Base-by-base conservation (phyloP, 2,329 filamentous ascomycete species). In the Reticulascus tulasneorum region DNA sequence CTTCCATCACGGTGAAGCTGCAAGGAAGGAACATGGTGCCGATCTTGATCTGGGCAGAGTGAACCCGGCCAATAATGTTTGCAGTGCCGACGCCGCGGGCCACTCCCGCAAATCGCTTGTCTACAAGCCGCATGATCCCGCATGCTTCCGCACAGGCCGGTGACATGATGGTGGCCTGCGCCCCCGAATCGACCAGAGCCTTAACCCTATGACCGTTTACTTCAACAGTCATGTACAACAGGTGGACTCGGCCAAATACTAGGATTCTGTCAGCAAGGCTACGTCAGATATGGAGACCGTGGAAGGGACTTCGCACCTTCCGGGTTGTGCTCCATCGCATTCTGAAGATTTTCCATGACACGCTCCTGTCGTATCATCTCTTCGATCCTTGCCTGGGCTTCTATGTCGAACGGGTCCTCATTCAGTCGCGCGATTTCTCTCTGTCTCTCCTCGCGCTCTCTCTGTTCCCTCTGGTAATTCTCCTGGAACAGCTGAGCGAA, bases 1-100 rank as follows among this genome's bases (percentile, higher is more conserved):
- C 93, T 66, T 98, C 93, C 93, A 98, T 98, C 55, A 98, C 93
- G 4, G 93, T 98, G 61, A 98, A 98, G 41, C 89, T 93, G 66
- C 90, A 97, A 4, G 91, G 84, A 49, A 98, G 71, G 56, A 88
- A 89, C 44, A 91, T 77, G 26, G 76, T 79, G 35, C 91, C 93
- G 49, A 98, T 93, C 62, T 87, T 91, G 62, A 98, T 94, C 61
- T 91, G 88, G 9, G 93, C 93, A 16, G 87, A 88, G 61, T 98
- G 93, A 4, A 98, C 93, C 34, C 93, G 86, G 21, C 93, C 93
- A 15, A 98, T 82, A 50, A 98, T 97, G 39, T 82, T 85, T 17
- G 93, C 93, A 1, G 93, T 97, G 35, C 93, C 93, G 4, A 98
- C 93, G 45, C 93, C 93, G 42, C 86, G 84, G 27, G 93, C 93